Evolutionary conservation across 371 early-diverging fungal species (phyloP).

Genomic region (Mortierella sp.): DNA sequence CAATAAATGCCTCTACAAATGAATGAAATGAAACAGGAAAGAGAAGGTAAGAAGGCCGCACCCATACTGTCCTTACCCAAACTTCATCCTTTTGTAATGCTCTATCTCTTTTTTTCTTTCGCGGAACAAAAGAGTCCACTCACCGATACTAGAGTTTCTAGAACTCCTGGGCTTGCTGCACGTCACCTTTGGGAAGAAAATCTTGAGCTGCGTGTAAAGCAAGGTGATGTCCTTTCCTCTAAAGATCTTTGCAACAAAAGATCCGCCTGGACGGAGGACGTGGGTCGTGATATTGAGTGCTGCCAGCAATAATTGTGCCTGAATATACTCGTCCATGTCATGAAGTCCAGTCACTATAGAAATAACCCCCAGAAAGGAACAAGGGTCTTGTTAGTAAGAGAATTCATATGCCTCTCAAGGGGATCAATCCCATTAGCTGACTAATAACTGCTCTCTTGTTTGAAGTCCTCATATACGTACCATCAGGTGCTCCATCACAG

Average conservation of each 20-base stretch:
- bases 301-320: conserved; percentile 93
- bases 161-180: conserved; percentile 97
- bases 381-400: too few relatives aligned
- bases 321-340: conserved; percentile 99
- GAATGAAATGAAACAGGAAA: background rate
- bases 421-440: too few relatives aligned
- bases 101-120: background rate
- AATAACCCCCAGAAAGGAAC: background rate
- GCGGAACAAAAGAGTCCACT: background rate
- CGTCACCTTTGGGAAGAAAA: conserved; percentile 90
- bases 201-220: conserved; percentile 90
- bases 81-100: background rate
- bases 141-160: conserved; percentile 90
- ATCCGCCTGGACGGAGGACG: conserved; percentile 88
- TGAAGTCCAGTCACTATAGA: conserved; percentile 93
- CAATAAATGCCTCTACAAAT: conserved; percentile 88
- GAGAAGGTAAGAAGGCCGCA: background rate
- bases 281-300: conserved; percentile 95
- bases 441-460: too few relatives aligned
- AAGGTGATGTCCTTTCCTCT: conserved; percentile 93
- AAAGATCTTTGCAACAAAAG: conserved; percentile 98
- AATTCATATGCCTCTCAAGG: background rate
- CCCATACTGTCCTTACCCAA: background rate
- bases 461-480: conserved; percentile 49
- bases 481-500: conserved; percentile 99